These are phyloP conservation scores for Nepenthes gracilis DNA, from an alignment of 148 eudicot species.

Conservation along the genomic window DNA sequence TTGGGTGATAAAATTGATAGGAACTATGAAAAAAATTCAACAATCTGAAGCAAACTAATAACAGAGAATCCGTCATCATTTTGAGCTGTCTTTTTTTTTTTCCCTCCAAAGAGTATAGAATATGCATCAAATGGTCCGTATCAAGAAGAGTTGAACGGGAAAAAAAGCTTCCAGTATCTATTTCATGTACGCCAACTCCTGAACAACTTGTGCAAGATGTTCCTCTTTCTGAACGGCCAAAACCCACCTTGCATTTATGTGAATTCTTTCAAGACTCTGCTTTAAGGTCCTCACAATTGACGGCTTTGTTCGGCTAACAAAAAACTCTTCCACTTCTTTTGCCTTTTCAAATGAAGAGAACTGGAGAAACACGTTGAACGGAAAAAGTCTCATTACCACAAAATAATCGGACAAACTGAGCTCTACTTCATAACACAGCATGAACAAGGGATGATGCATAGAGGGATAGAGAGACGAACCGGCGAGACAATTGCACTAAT, in stretches of 20 bases:
- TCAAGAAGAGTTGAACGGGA: neutral
- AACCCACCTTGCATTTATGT: constrained; percentile 78
- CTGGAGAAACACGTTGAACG: constrained; percentile 13
- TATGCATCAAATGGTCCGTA: neutral
- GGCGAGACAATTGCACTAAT: constrained; percentile 74
- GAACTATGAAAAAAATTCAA: too few species aligned
- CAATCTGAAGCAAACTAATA: too few species aligned
- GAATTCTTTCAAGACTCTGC: constrained; percentile 86
- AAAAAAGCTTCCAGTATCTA: neutral
- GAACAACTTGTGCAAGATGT: constrained; percentile 40
- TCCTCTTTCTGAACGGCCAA: constrained; percentile 59
- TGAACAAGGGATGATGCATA: neutral
- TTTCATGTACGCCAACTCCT: constrained; percentile 38
- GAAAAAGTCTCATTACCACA: too few species aligned
- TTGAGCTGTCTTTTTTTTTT: too few species aligned
- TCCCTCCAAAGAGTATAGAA: neutral
- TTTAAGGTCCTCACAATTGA: constrained; percentile 70
- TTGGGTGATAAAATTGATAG: too few species aligned
- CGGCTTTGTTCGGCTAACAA: constrained; percentile 49
- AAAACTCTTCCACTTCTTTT: constrained; percentile 65
- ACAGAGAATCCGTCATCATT: too few species aligned
- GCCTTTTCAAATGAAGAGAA: constrained; percentile 70
- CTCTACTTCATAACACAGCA: too few species aligned
- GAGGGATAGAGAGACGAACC: constrained; percentile 22
- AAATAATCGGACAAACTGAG: too few species aligned